Base-by-base conservation (phyloP, 257 asterid genomes). In the Nicotiana tabacum region DNA sequence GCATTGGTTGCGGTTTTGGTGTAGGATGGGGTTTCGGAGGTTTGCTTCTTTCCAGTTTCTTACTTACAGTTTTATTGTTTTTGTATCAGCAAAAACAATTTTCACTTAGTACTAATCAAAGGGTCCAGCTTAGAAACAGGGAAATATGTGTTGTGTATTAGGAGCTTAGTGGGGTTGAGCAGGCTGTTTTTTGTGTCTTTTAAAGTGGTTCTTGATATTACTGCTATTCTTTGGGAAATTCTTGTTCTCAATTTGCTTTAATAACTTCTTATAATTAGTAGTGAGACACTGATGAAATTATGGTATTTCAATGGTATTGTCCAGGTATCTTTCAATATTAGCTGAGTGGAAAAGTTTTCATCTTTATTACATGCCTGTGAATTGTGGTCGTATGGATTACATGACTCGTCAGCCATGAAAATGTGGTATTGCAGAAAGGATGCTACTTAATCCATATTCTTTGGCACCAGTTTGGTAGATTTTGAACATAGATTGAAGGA, bases 11-110 rank as follows among this genome's bases (percentile, higher is more conserved):
- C 84, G 97, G 97, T 51, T 93, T 93, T 78, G 98, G 98, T 27
- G 88, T 93, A 37, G 98, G 97, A 65, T 93, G 98, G 98, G 98
- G 98, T 67, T 94, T 94, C 77, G 98, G 98, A 85, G 97, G 98
- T 94, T 53, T 69, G 88, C 81, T 66, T 79, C 77, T 0, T 76
- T 76, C 70, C 70, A 12, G 0, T 65, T 12, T 65, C 70, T 65
- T 29, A 33, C 16, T 21, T 70, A 9, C 12, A 2, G 7, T 62
- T 62, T 62, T 9, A 62, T 2, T 39, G 29, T 43, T 39, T 8
- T 67, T 67, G 4, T 15, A 33, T 3, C 9, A 67, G 24, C 37
- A 8, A 16, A 0, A 35, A 8, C 4, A 4, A 17, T 35, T 18
- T 69, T 70, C 58, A n/a, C 11, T 39, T 39, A 0, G 5, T 9